phyloP scores from a whole-genome alignment of 306 rosid species.

The Cucumis cinereus region DNA sequence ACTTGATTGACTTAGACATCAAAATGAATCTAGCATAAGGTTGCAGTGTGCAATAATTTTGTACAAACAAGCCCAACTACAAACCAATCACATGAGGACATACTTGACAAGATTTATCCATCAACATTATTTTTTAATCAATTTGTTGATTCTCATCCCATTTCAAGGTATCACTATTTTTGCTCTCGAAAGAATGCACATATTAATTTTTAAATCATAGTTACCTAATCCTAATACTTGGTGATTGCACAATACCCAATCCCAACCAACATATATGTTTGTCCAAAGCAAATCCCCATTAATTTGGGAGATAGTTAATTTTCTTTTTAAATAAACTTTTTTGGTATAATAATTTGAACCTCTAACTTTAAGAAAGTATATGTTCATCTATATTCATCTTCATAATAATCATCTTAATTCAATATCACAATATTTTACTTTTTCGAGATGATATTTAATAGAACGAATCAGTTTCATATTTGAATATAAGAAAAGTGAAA shows the following conservation, averaged over 20 bases:
- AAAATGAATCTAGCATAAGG: fast-evolving
- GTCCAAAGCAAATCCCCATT: not conserved
- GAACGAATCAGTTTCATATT: not conserved
- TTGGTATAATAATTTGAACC: too few relatives aligned
- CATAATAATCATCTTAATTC: not conserved
- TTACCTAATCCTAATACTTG: not conserved
- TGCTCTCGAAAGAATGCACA: not conserved
- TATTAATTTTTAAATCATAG: not conserved
- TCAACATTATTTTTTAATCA: not conserved
- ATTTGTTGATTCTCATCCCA: not conserved
- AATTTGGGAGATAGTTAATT: not conserved
- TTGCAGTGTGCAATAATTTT: too few relatives aligned
- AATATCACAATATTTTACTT: not conserved
- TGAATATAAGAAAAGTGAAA: too few relatives aligned
- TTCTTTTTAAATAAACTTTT: too few relatives aligned
- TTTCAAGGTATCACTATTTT: not conserved
- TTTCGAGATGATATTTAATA: not conserved
- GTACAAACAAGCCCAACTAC: too few relatives aligned
- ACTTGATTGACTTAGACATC: too few relatives aligned
- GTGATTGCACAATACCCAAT: not conserved
- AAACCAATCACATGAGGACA: too few relatives aligned
- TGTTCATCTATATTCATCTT: fast-evolving
- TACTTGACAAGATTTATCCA: too few relatives aligned
- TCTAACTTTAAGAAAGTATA: too few relatives aligned
- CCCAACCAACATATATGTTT: not conserved